phyloP scores from a whole-genome alignment of 2,329 filamentous ascomycete genomes.

The Colletotrichum siamense region DNA sequence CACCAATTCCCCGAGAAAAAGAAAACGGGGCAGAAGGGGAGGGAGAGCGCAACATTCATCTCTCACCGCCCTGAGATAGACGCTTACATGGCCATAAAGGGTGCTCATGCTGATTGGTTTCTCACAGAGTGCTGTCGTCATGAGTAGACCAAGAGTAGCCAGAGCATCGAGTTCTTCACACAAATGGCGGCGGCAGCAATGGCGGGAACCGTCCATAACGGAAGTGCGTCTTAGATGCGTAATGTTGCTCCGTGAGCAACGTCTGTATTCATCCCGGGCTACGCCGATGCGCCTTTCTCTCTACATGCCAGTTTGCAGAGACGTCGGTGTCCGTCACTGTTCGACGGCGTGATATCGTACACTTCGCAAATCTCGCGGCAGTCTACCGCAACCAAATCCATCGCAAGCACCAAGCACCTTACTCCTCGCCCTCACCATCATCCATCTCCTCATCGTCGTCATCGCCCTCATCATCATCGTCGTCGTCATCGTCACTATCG shows the following conservation, averaged over 20 bases:
- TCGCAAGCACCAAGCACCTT: neutral
- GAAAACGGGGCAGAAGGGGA: neutral
- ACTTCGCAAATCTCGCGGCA: neutral
- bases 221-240: neutral
- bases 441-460: constrained; percentile 27
- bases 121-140: accelerated
- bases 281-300: neutral
- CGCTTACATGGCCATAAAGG: neutral
- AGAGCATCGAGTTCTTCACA: accelerated
- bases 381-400: neutral
- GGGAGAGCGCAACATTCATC: neutral
- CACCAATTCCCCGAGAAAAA: neutral
- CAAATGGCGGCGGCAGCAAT: neutral
- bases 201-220: accelerated
- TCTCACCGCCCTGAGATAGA: neutral
- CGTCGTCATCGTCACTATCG: constrained; percentile 52
- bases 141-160: accelerated
- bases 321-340: neutral
- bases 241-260: neutral
- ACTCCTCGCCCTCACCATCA: neutral
- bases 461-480: constrained; percentile 43
- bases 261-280: neutral
- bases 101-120: neutral
- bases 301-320: neutral
- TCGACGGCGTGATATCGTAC: neutral